phyloP scores from a whole-genome alignment of 2,329 filamentous ascomycete genomes.

The Beauveria rudraprayagi region DNA sequence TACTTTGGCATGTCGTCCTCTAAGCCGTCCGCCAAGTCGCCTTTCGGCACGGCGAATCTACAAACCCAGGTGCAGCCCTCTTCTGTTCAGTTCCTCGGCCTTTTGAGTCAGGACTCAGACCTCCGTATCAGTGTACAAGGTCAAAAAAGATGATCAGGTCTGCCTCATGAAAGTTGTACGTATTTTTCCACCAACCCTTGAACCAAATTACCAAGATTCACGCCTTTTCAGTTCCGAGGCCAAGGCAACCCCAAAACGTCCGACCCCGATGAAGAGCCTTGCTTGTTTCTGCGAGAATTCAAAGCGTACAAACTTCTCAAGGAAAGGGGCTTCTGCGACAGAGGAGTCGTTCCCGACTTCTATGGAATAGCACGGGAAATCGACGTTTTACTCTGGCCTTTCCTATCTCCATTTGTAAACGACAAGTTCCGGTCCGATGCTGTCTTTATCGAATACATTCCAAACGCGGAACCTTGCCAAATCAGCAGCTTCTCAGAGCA shows the following conservation, averaged over 20 bases:
- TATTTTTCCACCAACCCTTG: too few relatives aligned
- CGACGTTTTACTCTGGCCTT: neutral
- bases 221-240: neutral
- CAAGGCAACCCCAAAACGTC: neutral
- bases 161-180: constrained; percentile 2
- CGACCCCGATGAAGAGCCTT: neutral
- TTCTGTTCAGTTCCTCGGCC: neutral
- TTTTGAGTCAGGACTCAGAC: neutral
- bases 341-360: neutral
- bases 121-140: neutral
- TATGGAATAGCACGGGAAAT: neutral
- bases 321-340: neutral
- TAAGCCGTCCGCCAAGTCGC: too few relatives aligned
- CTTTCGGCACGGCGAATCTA: neutral
- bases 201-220: neutral
- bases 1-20: neutral
- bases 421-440: neutral
- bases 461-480: neutral
- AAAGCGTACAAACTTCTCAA: neutral
- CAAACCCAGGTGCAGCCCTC: neutral
- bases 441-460: constrained; percentile 2
- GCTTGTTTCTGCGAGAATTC: neutral
- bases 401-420: neutral
- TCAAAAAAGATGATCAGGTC: neutral
- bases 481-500: neutral